These are phyloP conservation scores for Trichoderma polysporum DNA, from an alignment of 2,329 filamentous ascomycete genomes.

Conservation along the genomic window DNA sequence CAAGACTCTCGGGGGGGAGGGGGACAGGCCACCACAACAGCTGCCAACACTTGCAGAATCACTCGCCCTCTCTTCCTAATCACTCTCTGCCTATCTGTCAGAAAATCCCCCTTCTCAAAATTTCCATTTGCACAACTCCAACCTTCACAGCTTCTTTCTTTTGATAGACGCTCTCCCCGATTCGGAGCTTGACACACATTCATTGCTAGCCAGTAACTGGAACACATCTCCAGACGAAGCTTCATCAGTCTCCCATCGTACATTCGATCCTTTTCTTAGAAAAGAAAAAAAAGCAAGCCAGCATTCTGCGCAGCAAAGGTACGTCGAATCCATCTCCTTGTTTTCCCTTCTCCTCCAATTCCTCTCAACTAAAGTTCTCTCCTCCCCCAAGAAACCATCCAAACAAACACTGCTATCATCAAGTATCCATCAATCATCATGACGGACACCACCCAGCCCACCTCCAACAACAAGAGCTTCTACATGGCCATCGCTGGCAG, in stretches of 20 bases:
- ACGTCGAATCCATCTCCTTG: not conserved
- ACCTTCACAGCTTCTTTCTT: not conserved
- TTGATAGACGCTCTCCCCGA: not conserved
- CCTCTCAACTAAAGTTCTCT: not conserved
- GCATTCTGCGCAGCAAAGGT: too few species aligned
- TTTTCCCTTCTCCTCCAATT: not conserved
- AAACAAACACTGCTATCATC: not conserved
- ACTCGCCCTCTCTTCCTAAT: not conserved
- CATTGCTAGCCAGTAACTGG: not conserved
- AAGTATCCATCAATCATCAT: not conserved
- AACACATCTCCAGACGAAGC: not conserved
- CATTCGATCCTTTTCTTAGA: not conserved
- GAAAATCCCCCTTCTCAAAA: not conserved
- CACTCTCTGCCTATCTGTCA: not conserved
- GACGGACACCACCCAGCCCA: not conserved
- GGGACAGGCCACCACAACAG: not conserved
- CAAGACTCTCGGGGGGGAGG: not conserved
- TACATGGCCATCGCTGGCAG: not conserved
- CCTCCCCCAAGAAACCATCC: not conserved
- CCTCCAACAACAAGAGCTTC: not conserved
- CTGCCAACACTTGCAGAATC: slow-evolving; percentile 3
- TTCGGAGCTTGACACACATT: not conserved
- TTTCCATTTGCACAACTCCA: not conserved
- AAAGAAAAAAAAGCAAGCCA: not conserved
- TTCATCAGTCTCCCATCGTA: not conserved